Conservation (phyloP, 768 basidiomycete genomes). For the Pulveroboletus sp. region DNA sequence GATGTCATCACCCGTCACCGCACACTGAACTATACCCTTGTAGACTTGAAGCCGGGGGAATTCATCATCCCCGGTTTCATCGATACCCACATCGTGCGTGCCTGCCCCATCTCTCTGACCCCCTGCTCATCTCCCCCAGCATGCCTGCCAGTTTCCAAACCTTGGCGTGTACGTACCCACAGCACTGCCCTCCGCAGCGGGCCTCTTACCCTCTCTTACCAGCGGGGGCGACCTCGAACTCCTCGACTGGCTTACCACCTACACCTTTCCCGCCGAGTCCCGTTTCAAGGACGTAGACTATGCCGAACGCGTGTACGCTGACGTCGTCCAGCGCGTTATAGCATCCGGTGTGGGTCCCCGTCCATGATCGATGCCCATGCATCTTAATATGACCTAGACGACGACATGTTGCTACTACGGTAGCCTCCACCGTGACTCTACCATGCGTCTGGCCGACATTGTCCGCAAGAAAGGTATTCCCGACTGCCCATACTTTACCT, state of each 20-base stretch:
- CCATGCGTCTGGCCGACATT: slow-evolving; percentile 77
- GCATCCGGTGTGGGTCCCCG: slow-evolving; percentile 63
- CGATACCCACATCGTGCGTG: slow-evolving; percentile 85
- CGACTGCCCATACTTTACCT: neutral
- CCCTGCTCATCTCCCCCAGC: slow-evolving; percentile 19
- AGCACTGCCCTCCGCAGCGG: neutral
- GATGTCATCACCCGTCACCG: slow-evolving; percentile 52
- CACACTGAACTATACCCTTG: slow-evolving; percentile 28
- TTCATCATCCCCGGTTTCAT: slow-evolving; percentile 87
- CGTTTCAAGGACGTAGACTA: slow-evolving; percentile 68
- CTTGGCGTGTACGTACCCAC: slow-evolving; percentile 31
- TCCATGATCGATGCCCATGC: neutral
- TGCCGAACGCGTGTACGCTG: slow-evolving; percentile 63
- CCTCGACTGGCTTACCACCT: slow-evolving; percentile 78
- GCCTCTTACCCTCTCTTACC: slow-evolving; percentile 9
- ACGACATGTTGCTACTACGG: slow-evolving; percentile 94
- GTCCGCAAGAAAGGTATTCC: slow-evolving; percentile 54
- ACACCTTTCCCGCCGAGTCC: slow-evolving; percentile 87
- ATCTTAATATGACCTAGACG: slow-evolving; percentile 43
- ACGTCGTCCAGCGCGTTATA: slow-evolving; percentile 68
- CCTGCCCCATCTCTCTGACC: neutral
- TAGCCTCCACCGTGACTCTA: slow-evolving; percentile 74
- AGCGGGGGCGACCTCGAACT: slow-evolving; percentile 86
- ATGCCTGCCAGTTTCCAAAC: slow-evolving; percentile 42
- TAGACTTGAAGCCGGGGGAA: slow-evolving; percentile 46